Percentiles rank a stretch among this genome's conserved stretches.
Conservation (phyloP, 257 asterid species). For the Cynanchum wilfordii region DNA sequence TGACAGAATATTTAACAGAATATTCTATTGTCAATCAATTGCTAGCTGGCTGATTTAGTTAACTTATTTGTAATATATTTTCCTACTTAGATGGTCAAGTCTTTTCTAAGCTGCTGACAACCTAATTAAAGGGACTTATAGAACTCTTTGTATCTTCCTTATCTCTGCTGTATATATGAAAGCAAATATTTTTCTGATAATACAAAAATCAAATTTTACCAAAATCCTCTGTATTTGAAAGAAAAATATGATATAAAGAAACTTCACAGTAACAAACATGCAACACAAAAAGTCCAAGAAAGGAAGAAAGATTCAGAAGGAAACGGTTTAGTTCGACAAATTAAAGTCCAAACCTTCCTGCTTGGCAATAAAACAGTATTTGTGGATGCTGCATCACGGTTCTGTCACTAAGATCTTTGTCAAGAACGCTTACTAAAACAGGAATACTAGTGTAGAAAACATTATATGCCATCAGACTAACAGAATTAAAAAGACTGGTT, state of each 20-base stretch:
- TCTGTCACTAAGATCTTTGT: constrained; percentile 90
- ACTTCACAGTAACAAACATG: not conserved
- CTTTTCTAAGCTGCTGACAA: too few species aligned
- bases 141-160: too few species aligned
- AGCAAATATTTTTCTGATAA: too few species aligned
- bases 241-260: constrained; percentile 15
- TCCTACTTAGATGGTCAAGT: too few species aligned
- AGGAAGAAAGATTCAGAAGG: not conserved
- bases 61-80: too few species aligned
- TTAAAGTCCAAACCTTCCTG: constrained; percentile 66
- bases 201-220: too few species aligned
- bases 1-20: too few species aligned
- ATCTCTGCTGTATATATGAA: too few species aligned
- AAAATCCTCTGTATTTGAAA: too few species aligned
- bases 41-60: too few species aligned
- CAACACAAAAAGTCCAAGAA: not conserved
- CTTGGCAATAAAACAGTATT: constrained; percentile 89
- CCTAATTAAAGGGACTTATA: too few species aligned
- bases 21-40: too few species aligned
- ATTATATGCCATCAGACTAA: constrained; percentile 95
- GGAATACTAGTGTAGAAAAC: constrained; percentile 97
- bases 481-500: constrained; percentile 92
- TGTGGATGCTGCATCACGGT: constrained; percentile 99
- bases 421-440: constrained; percentile 81
- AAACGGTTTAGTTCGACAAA: not conserved